Evolutionary conservation across 73 alveolate species (phyloP), one percentile per base, ranked within the genome.

Genomic region (Paramecium biaurelia): DNA sequence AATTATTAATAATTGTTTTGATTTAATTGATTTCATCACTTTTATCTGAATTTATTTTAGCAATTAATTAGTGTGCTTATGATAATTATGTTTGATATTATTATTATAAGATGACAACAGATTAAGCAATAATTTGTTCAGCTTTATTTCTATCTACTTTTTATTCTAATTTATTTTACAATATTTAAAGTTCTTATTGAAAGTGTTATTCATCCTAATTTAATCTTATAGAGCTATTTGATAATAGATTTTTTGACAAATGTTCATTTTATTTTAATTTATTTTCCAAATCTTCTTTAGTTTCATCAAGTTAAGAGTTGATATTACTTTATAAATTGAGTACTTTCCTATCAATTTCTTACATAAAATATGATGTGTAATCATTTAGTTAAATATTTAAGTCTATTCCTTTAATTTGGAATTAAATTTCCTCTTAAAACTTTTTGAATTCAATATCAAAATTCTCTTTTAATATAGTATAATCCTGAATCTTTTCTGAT

Each of bases 291-390:
- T 28, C 35, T n/a, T 4, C 2, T 74, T 74, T 37, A 18, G 35
- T 37, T 28, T 74, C 87, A 21, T 74, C 59, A 11, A 74, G n/a
- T 41, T 74, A 74, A 2, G 37, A 32, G 10, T 34, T 37, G 18
- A 74, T 74, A 20, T 74, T 74, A 41, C 45, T 74, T 20, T 74
- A 74, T 34, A 74, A 20, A 34, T 74, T 74, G 9, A 37, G 21
- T 35, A 41, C 87, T 10, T 74, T 74, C 21, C 67, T 74, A 37
- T 74, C 87, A 15, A 74, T 74, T 74, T 74, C 87, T 41, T 74
- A 21, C 87, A 74, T 74, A 41, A 74, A 74, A 37, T 74, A 74
- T 2, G 59, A 35, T 5, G 87, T 74, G 58, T 74, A 74, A 8
- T 74, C 87, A 74, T 74, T 74, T 1, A 37, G 45, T 74, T 74